Percentiles rank a stretch among this genome's conserved stretches.
Evolutionary conservation across 345 rosid genomes (phyloP).

Genomic region (Cardiospermum halicacabum): DNA sequence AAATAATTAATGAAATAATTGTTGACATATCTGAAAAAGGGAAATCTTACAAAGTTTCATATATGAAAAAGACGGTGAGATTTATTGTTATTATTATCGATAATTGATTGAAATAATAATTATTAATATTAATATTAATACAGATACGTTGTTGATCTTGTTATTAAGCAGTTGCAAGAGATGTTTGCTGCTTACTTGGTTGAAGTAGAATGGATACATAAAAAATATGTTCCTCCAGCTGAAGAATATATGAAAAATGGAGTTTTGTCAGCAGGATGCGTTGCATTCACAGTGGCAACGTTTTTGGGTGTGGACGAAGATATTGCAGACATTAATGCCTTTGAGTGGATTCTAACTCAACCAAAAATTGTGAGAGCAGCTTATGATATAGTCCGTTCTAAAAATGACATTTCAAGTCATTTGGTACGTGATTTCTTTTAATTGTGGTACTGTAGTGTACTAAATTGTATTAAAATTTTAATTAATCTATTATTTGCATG

Average conservation of each 20-base stretch:
- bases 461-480: too few species aligned
- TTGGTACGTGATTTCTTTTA: too few species aligned
- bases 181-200: neutral
- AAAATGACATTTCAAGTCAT: neutral
- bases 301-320: conserved; percentile 7
- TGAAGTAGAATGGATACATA: neutral
- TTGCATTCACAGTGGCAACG: neutral
- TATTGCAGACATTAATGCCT: neutral
- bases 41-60: neutral
- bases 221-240: neutral
- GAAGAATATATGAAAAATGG: conserved; percentile 7
- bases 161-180: neutral
- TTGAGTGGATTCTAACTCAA: neutral
- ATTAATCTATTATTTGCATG: too few species aligned
- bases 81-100: too few species aligned
- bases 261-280: neutral
- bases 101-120: neutral
- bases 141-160: neutral
- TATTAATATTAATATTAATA: neutral
- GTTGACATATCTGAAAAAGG: neutral
- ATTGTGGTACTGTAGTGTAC: too few species aligned
- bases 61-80: neutral
- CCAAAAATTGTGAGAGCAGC: conserved; percentile 7
- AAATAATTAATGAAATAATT: neutral
- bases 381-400: neutral